Conservation (phyloP, 2,329 filamentous ascomycete genomes). For the Alternaria angustiovoidea region DNA sequence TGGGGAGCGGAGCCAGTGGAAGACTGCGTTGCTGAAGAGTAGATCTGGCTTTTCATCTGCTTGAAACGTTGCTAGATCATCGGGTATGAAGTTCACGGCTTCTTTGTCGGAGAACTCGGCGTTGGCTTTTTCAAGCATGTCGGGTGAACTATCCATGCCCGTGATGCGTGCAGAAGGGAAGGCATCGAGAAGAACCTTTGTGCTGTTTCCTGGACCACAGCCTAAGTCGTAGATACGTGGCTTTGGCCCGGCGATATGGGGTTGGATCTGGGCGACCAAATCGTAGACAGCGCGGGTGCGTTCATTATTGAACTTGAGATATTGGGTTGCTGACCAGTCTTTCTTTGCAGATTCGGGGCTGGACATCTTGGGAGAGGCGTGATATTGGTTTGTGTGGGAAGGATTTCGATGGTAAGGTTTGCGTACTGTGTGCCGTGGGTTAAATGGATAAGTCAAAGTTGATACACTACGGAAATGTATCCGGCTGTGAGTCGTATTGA, state of each 20-base stretch:
- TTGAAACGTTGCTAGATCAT: conserved; percentile 56
- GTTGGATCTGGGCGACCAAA: conserved; percentile 59
- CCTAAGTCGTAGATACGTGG: conserved; percentile 65
- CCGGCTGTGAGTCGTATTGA: neutral
- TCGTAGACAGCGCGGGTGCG: conserved; percentile 64
- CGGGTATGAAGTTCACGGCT: conserved; percentile 56
- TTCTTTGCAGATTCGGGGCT: conserved; percentile 14
- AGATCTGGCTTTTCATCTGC: conserved; percentile 45
- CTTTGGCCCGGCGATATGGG: conserved; percentile 34
- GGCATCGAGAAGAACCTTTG: conserved; percentile 56
- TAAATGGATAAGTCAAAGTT: neutral
- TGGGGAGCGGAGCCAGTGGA: conserved; percentile 63
- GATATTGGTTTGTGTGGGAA: neutral
- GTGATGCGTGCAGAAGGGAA: conserved; percentile 59
- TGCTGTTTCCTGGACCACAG: conserved; percentile 69
- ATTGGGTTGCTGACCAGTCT: conserved; percentile 66
- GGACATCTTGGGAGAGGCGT: neutral
- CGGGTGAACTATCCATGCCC: conserved; percentile 64
- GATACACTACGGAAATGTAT: conserved; percentile 3
- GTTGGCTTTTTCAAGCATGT: conserved; percentile 63
- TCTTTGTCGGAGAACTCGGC: conserved; percentile 40
- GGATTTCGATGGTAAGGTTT: neutral
- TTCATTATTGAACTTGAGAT: conserved; percentile 64
- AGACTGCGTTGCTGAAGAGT: conserved; percentile 65
- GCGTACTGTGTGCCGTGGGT: neutral